Evolutionary conservation across 2,329 filamentous ascomycete genomes (phyloP), one percentile per base, ranked within the genome.

Genomic region (Neonectria punicea): DNA sequence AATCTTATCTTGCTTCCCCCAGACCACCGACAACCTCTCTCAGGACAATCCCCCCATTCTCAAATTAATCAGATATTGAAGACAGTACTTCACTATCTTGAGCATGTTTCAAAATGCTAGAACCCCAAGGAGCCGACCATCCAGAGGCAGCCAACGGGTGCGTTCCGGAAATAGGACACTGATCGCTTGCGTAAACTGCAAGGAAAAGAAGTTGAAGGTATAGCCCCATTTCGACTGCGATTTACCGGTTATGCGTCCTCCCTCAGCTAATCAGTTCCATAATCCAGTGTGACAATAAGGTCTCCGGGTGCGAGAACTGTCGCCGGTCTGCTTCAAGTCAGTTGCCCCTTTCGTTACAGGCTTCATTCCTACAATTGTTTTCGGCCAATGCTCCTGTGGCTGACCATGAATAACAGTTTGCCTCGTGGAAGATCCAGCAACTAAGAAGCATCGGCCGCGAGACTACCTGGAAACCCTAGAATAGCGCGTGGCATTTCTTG

Each of bases 401-500:
- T 30, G 5, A 50, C 25, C n/a, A 10, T n/a, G 16, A 41, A 41
- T 16, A 6, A 25, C 2, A 67, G 66, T 51, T 22, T 73, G 71
- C 49, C 53, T 74, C 1, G 67, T 74, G 4, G 73, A 76, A 60
- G 73, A 78, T 53, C 73, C 75, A 0, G 41, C 50, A 6, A 76
- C 73, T 1, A 76, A 72, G 47, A 63, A 58, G 50, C 66, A 70
- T 9, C 67, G 59, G n/a, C 76, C 76, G 20, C 70, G 76, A 7
- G 75, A 77, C 53, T 78, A 78, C 47, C 46, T 78, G 5, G 69
- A 77, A 50, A 66, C 61, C 1, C 50, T 78, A 7, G 76, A 79
- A 47, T 34, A 69, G 34, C 73, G 75, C 1, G 63, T 78, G 2
- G 71, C 69, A 13, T 46, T 65, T 28, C 68, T 77, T 8, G 74